phyloP scores from a whole-genome alignment of 2,329 filamentous ascomycete genomes.

The Rhynchosporium secalis region DNA sequence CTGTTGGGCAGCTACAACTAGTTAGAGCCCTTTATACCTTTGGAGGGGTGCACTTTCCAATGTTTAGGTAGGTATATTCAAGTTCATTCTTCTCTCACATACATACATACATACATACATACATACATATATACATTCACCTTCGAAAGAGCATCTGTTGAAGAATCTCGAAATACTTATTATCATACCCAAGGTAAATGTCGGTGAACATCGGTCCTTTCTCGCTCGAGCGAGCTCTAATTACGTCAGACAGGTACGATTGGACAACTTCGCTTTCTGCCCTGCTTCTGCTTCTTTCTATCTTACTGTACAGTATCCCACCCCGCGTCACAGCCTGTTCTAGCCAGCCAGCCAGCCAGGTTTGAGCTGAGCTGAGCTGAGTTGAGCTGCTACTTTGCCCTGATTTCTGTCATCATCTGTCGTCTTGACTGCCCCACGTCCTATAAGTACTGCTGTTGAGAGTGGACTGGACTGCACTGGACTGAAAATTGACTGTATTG shows the following conservation, averaged over 20 bases:
- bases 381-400: background rate
- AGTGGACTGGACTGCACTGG: background rate
- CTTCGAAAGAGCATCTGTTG: too few species aligned
- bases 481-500: background rate
- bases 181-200: background rate
- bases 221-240: background rate
- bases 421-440: slow-evolving; percentile 12
- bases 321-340: slow-evolving; percentile 10
- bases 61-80: background rate
- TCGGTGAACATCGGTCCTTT: slow-evolving; percentile 1
- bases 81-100: too few species aligned
- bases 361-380: background rate
- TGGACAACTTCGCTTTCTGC: background rate
- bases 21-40: slow-evolving; percentile 2
- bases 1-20: background rate
- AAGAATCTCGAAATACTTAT: too few species aligned
- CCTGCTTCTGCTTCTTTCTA: background rate
- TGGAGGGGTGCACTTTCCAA: background rate
- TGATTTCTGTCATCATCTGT: background rate
- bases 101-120: too few species aligned
- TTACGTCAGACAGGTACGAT: slow-evolving; percentile 13
- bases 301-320: background rate
- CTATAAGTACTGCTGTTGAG: slow-evolving; percentile 2
- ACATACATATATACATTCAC: too few species aligned
- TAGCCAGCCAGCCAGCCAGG: background rate